Conservation (phyloP, 169 alveolate species). For the Plasmodium gonderi region DNA sequence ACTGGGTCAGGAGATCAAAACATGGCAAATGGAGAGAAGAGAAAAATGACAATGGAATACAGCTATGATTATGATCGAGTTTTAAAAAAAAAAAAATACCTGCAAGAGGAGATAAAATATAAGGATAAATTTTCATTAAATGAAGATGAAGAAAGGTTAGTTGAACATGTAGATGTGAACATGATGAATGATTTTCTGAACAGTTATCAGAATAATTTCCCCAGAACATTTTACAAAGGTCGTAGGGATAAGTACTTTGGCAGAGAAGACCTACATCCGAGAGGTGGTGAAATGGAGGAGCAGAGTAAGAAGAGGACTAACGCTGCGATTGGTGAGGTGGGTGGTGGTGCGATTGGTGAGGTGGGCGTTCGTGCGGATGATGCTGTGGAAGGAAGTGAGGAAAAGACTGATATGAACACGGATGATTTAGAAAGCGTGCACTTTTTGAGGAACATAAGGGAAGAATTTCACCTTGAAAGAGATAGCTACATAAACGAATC, state of each 20-base stretch:
- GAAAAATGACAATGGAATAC: conserved; percentile 5
- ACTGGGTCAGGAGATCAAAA: not conserved
- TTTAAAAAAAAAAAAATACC: conserved; percentile 40
- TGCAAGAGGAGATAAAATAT: conserved; percentile 18
- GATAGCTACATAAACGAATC: conserved; percentile 16
- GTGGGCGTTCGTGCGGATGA: too few relatives aligned
- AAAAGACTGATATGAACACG: not conserved
- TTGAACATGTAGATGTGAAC: not conserved
- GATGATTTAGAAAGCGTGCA: conserved; percentile 25
- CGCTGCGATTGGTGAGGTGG: too few relatives aligned
- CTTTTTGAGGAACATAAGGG: conserved; percentile 11
- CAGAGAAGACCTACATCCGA: conserved; percentile 7
- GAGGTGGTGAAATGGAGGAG: not conserved
- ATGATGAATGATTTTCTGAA: conserved; percentile 40
- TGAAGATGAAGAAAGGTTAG: conserved; percentile 16
- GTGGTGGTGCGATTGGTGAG: too few relatives aligned
- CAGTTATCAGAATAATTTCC: conserved; percentile 26
- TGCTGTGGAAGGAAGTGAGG: not conserved
- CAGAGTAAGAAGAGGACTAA: too few relatives aligned
- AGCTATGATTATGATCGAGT: conserved; percentile 66
- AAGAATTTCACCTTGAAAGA: conserved; percentile 16
- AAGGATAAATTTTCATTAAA: conserved; percentile 33
- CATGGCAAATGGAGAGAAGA: not conserved
- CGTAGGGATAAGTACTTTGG: conserved; percentile 39
- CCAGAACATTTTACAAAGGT: conserved; percentile 31